These are phyloP conservation scores for Epicoccum sorghinum DNA, from an alignment of 2,329 filamentous ascomycete genomes.

Conservation along the genomic window DNA sequence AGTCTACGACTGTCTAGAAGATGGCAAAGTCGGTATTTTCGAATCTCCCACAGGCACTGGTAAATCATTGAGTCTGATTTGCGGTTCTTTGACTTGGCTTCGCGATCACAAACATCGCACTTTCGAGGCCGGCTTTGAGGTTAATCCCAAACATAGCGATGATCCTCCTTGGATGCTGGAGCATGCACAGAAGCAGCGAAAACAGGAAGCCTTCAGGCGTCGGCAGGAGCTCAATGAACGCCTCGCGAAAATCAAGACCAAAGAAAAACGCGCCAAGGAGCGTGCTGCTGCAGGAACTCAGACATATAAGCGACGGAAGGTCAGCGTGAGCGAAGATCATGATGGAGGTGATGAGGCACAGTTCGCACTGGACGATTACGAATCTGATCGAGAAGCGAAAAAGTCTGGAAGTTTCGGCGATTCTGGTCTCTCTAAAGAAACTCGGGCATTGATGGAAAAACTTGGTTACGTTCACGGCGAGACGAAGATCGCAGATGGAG, in stretches of 20 bases:
- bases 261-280: constrained; percentile 66
- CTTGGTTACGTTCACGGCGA: constrained; percentile 45
- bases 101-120: constrained; percentile 73
- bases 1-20: constrained; percentile 78
- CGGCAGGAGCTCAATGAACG: constrained; percentile 78
- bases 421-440: constrained; percentile 72
- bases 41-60: constrained; percentile 94
- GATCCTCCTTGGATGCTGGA: constrained; percentile 87
- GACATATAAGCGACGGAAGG: constrained; percentile 52
- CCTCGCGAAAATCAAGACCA: constrained; percentile 66
- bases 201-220: constrained; percentile 67
- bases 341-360: constrained; percentile 62
- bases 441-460: constrained; percentile 73
- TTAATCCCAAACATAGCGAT: constrained; percentile 60
- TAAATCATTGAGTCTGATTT: constrained; percentile 91
- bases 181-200: constrained; percentile 72
- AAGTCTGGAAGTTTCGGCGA: constrained; percentile 28
- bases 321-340: constrained; percentile 10
- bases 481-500: constrained; percentile 53
- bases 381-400: constrained; percentile 62
- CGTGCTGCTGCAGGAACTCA: constrained; percentile 57
- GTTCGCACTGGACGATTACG: constrained; percentile 78
- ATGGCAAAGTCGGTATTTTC: constrained; percentile 83
- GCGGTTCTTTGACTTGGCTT: constrained; percentile 88
- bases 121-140: constrained; percentile 61